Evolutionary conservation across 306 rosid genomes (phyloP).

Genomic region (Vachellia collinsii): DNA sequence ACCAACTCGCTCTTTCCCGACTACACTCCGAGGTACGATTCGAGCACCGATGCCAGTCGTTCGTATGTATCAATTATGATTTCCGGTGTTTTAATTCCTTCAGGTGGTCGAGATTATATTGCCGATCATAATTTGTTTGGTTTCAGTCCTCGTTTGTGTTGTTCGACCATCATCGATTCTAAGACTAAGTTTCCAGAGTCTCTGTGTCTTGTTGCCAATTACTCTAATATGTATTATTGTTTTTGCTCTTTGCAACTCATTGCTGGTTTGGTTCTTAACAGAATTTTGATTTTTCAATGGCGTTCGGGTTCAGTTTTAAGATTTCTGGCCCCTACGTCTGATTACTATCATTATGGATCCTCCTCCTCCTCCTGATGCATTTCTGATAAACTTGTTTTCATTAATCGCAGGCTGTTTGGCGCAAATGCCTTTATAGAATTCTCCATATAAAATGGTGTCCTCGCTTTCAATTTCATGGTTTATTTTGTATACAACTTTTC

Average conservation of each 20-base stretch:
- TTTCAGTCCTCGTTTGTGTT: background rate
- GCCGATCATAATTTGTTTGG: background rate
- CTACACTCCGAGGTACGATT: conserved; percentile 63
- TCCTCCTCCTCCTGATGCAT: background rate
- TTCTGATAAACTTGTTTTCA: background rate
- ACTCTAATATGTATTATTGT: background rate
- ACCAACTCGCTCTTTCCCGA: conserved; percentile 53
- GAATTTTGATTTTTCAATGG: background rate
- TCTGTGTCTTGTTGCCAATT: background rate
- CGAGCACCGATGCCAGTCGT: background rate
- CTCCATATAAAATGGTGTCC: background rate
- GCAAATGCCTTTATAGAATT: background rate
- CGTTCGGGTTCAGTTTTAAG: background rate
- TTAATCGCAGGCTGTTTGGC: background rate
- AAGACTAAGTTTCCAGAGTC: background rate
- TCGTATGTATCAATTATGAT: too few relatives aligned
- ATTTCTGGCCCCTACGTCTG: background rate
- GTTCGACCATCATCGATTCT: background rate
- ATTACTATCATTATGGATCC: background rate
- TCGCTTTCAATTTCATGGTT: background rate
- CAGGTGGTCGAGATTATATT: background rate
- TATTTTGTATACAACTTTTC: background rate
- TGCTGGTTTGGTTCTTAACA: too few relatives aligned
- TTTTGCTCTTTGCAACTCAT: too few relatives aligned
- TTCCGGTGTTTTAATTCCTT: background rate